Evolutionary conservation across 306 rosid species (phyloP), one percentile per base, ranked within the genome.

Genomic region (Cajanus cajan): DNA sequence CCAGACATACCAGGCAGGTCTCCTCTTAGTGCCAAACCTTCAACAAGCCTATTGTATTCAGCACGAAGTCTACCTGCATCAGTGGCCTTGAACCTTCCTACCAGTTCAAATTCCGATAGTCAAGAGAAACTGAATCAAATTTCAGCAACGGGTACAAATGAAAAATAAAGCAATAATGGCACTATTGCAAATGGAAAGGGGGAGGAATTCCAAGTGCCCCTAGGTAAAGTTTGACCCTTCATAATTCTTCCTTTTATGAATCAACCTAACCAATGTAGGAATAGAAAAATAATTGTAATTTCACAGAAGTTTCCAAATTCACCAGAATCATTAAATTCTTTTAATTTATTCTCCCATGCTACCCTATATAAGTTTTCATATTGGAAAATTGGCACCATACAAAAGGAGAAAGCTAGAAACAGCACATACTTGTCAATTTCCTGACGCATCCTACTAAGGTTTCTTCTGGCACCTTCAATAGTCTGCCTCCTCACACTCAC

Each of bases 1-100:
- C 59, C 77, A 39, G n/a, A 87, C 83, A 58, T 84, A 95, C 97
- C 63, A 44, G 97, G 85, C 55, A 95, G 85, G 83, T 94, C 88
- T 86, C 97, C 98, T 82, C 97, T 86, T 79, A 85, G 89, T 74
- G 98, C 98, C 90, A 94, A 92, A 81, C 97, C 97, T 74, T 92
- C 95, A 4, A 94, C 92, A 51, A 94, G 91, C 79, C 98, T 86
- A 83, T 89, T 90, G 87, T 94, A 92, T 80, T 94, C 98, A 33
- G 96, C 93, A 67, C 92, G 97, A 61, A 94, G 83, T 84, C 98
- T 92, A 82, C 97, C 97, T 62, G 97, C 97, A 80, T 94, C 98
- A 40, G 97, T 91, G 87, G 93, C 95, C 97, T 89, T 90, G 91
- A 94, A 88, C 97, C 98, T 94, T 89, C 97, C 97, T 90, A 94